Base-by-base conservation (phyloP, 805 yeast genomes). In the Yarrowia sp. region DNA sequence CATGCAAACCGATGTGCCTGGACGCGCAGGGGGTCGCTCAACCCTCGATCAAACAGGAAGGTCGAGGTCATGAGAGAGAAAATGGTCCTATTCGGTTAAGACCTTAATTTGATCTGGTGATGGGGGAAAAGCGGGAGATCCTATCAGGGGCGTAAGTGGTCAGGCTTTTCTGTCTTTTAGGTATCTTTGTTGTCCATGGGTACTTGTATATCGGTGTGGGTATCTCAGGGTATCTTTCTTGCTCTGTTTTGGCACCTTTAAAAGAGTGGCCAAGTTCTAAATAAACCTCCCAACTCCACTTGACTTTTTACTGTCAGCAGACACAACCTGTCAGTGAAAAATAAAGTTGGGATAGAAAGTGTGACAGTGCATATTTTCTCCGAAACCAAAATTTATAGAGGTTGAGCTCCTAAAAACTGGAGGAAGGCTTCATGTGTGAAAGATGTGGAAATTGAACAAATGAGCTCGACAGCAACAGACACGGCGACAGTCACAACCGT, bases 351-450 rank as follows among this genome's bases (percentile, higher is more conserved):
- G 39, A 24, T 12, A 52, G 43, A 13, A 52, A 24, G 46, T 53
- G 50, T 34, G 44, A 39, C 36, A n/a, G 58, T 55, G 61, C 61
- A 55, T 55, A 55, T 55, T 55, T 55, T 55, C 61, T 39, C 36
- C 46, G 46, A 55, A 55, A 39, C 61, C 46, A 40, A 55, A 55
- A 55, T 39, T 24, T 39, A 34, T 36, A 24, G 30, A 24, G 30
- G 30, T 24, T n/a, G 30, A 5, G 30, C 30, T 24, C 30, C 30
- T 24, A 24, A 24, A 24, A 24, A 7, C 30, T 24, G 30, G 3
- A 24, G 30, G 30, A 7, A 7, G 30, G 7, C 30, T 5, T 7
- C 30, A 24, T 7, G 6, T 4, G 30, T 24, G 30, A 24, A 2
- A 24, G 30, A 24, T 24, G 30, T 24, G 30, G 30, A 24, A 24